Evolutionary conservation across 371 early-diverging fungal species (phyloP).

Genomic region (Mortierella sp.): DNA sequence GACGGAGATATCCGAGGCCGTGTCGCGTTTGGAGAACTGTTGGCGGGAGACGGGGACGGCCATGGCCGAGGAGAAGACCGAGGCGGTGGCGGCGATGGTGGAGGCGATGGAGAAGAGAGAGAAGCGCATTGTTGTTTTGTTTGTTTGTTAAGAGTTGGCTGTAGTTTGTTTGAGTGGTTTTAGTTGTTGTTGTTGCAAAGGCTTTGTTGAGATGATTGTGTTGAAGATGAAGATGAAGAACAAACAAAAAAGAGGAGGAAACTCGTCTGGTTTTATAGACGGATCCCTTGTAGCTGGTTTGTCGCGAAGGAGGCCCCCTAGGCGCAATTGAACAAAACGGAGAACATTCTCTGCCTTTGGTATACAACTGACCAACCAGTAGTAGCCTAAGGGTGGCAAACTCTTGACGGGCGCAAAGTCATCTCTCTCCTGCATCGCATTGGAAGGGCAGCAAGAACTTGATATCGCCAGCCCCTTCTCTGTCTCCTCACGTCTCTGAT

Average conservation of each 20-base stretch:
- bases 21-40: slow-evolving; percentile 17
- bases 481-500: neutral
- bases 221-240: neutral
- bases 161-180: neutral
- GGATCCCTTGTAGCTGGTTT: neutral
- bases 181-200: neutral
- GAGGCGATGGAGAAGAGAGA: slow-evolving; percentile 27
- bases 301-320: too few species aligned
- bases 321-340: too few species aligned
- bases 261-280: neutral
- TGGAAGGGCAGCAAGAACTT: neutral
- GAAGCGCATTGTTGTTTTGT: slow-evolving; percentile 29
- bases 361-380: too few species aligned
- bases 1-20: neutral
- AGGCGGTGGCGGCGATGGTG: slow-evolving; percentile 15
- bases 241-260: neutral
- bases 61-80: slow-evolving; percentile 8
- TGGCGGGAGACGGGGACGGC: slow-evolving; percentile 17
- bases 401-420: too few species aligned
- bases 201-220: neutral
- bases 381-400: too few species aligned
- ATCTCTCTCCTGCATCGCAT: neutral
- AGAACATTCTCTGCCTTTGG: too few species aligned
- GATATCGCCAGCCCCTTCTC: neutral
- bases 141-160: neutral